Base-by-base conservation (phyloP, 768 basidiomycete species). In the Vararia minispora region DNA sequence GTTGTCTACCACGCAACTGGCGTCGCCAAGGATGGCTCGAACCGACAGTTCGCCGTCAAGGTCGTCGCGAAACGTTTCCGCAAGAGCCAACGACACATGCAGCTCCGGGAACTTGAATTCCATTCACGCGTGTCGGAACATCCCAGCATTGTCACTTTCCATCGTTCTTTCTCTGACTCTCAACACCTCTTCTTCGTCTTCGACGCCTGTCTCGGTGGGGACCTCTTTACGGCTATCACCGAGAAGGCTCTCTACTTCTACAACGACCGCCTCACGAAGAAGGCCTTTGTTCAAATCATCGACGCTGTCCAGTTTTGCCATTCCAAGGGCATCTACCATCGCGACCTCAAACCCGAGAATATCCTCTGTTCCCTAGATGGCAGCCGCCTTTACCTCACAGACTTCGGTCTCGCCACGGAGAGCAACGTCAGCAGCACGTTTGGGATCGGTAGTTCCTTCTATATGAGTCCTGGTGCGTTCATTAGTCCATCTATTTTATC, bases 291-390 rank as follows among this genome's bases (percentile, higher is more conserved):
- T 11, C 70, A 71, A 44, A 61, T 73, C 45, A 40, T 71, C 46
- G 67, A 69, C 45, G 63, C 69, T 5, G 63, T 72, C 46, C 56
- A 64, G 31, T 60, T 62, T 48, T 66, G 64, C 43, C 71, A 73
- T 48, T 48, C 52, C 18, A 51, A 57, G 24, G 62, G 63, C n/a
- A 64, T 73, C 48, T 66, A 58, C 47, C 71, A 72, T 45, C 66
- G 71, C 18, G 71, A 72, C 45, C 56, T 73, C 34, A 73, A 72
- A 51, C 71, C 71, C 1, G 71, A 73, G 50, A 67, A 56, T 50
- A 64, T 69, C 31, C 52, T 70, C 21, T 63, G 61, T 46, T 59
- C 22, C 54, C 59, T 35, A 60, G 67, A 35, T 36, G 65, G 63
- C 27, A 46, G 45, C 34, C 43, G 51, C 34, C 57, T 71, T 26